Conservation (phyloP, 164 flowering plant species). For the Liquidambar formosana region DNA sequence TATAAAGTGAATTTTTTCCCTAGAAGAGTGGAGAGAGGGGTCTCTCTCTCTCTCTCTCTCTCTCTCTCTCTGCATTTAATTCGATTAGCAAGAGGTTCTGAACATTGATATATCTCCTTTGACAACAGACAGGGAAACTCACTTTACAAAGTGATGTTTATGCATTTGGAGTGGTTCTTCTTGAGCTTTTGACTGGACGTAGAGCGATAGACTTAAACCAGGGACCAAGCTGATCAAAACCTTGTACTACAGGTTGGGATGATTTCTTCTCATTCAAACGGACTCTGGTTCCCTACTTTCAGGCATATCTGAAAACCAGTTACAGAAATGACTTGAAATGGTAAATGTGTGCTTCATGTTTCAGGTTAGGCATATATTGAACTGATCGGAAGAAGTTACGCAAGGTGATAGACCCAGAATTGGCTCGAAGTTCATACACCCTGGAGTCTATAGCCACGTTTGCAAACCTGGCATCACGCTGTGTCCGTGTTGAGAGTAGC, state of each 20-base stretch:
- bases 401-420: slow-evolving; percentile 81
- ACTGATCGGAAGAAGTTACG: slow-evolving; percentile 77
- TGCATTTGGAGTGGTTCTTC: slow-evolving; percentile 97
- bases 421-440: slow-evolving; percentile 65
- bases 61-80: too few species aligned
- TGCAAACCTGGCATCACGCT: slow-evolving; percentile 91
- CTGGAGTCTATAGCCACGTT: slow-evolving; percentile 78
- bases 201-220: slow-evolving; percentile 85
- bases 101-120: slow-evolving; percentile 8
- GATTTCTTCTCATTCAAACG: background rate
- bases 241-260: slow-evolving; percentile 73
- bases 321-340: background rate
- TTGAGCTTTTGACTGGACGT: slow-evolving; percentile 93
- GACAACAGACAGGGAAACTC: slow-evolving; percentile 89
- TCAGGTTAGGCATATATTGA: slow-evolving; percentile 81
- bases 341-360: background rate
- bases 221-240: slow-evolving; percentile 83
- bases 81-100: background rate
- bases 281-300: slow-evolving; percentile 1
- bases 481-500: slow-evolving; percentile 75
- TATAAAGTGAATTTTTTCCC: too few species aligned
- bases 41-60: too few species aligned
- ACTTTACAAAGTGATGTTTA: slow-evolving; percentile 94
- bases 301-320: background rate
- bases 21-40: too few species aligned